These are phyloP conservation scores for Vanilla planifolia DNA, from an alignment of 106 monocot species.

Conservation along the genomic window DNA sequence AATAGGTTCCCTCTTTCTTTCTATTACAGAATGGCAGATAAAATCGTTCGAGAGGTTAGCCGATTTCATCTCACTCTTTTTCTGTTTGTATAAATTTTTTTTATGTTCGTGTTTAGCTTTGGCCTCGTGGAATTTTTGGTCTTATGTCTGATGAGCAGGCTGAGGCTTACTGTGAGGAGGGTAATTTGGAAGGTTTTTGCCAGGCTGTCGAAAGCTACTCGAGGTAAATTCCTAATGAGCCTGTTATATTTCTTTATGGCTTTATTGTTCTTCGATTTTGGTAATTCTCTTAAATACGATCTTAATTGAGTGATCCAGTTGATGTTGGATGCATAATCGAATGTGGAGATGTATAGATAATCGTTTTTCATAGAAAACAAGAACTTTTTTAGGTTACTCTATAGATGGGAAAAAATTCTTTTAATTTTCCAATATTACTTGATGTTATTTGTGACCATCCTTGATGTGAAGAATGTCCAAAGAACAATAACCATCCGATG, in stretches of 20 bases:
- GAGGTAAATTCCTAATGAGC: background rate
- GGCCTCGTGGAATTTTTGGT: background rate
- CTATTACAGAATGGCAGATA: constrained; percentile 18
- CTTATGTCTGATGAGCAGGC: constrained; percentile 2
- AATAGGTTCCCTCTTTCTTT: constrained; percentile 19
- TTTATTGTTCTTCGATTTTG: background rate
- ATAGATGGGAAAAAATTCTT: too few relatives aligned
- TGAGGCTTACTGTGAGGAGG: constrained; percentile 15
- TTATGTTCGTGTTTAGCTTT: background rate
- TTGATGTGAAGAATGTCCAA: too few relatives aligned
- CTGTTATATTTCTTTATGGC: background rate
- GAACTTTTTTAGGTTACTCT: background rate
- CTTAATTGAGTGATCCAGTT: background rate
- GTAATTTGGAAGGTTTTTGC: constrained; percentile 11
- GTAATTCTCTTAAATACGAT: background rate
- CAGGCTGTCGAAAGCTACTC: constrained; percentile 3
- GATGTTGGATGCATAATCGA: too few relatives aligned
- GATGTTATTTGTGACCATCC: too few relatives aligned
- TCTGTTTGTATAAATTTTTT: background rate
- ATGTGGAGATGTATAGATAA: too few relatives aligned
- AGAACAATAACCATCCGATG: too few relatives aligned
- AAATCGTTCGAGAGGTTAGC: constrained; percentile 8
- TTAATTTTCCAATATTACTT: background rate
- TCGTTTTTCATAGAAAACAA: background rate
- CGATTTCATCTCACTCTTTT: background rate